phyloP scores from a whole-genome alignment of 495 filamentous ascomycete genomes.

The Sabuloglossum arenarium region DNA sequence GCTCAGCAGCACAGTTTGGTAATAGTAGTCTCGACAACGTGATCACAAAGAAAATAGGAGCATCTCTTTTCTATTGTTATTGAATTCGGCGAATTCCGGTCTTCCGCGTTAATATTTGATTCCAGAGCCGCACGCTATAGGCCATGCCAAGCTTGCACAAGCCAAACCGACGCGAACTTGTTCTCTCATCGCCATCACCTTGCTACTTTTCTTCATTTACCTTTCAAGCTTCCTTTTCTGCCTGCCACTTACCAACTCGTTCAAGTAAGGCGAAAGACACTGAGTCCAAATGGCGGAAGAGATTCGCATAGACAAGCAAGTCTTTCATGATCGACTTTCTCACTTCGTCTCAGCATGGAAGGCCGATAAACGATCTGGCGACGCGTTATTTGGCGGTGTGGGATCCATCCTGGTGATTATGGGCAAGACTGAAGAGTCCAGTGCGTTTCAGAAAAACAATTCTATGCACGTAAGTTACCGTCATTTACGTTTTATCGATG shows the following conservation, averaged over 20 bases:
- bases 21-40: too few relatives aligned
- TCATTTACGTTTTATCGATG: too few relatives aligned
- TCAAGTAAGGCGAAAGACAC: neutral
- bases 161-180: neutral
- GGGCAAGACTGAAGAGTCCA: slow-evolving; percentile 80
- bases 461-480: slow-evolving; percentile 61
- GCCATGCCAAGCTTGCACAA: neutral
- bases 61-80: too few relatives aligned
- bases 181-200: neutral
- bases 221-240: neutral
- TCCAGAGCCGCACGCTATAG: neutral
- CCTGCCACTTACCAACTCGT: neutral
- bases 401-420: slow-evolving; percentile 73
- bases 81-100: neutral
- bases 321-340: slow-evolving; percentile 80
- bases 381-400: slow-evolving; percentile 64
- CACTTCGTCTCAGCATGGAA: slow-evolving; percentile 84
- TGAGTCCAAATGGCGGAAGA: slow-evolving; percentile 27
- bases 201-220: neutral
- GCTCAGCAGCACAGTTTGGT: too few relatives aligned
- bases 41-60: too few relatives aligned
- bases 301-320: slow-evolving; percentile 76
- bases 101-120: neutral
- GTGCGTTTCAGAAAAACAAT: slow-evolving; percentile 78
- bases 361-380: slow-evolving; percentile 65